phyloP scores from a whole-genome alignment of 176 grass and related monocot genomes.

The Rhynchospora pubera region DNA sequence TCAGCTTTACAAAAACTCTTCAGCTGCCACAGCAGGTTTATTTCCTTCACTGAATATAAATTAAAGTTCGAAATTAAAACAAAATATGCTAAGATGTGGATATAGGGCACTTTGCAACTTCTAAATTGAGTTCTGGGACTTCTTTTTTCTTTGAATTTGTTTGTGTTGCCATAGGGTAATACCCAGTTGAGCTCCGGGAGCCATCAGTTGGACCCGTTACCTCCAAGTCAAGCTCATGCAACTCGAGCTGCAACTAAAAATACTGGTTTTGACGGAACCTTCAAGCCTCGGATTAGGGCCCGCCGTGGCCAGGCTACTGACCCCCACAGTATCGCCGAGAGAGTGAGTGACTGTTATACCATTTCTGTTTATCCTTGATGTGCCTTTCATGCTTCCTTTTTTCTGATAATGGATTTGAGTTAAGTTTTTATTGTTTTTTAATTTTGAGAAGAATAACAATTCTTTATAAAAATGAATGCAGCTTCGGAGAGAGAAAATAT shows the following conservation, averaged over 20 bases:
- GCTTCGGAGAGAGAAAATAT: slow-evolving; percentile 77
- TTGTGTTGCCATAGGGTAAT: neutral
- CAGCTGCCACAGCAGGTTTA: slow-evolving; percentile 25
- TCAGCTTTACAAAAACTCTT: slow-evolving; percentile 31
- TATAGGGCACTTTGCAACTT: slow-evolving; percentile 24
- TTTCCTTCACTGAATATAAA: neutral
- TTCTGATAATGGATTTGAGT: neutral
- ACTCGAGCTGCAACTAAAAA: slow-evolving; percentile 14
- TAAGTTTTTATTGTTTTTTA: neutral
- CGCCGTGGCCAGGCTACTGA: slow-evolving; percentile 74
- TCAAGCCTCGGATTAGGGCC: slow-evolving; percentile 53
- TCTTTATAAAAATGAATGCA: slow-evolving; percentile 28
- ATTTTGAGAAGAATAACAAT: slow-evolving; percentile 13
- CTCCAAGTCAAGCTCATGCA: slow-evolving; percentile 29
- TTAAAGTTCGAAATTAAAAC: neutral
- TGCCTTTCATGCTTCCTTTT: neutral
- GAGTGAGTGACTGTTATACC: slow-evolving; percentile 32
- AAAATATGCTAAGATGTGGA: slow-evolving; percentile 13
- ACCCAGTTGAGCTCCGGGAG: neutral
- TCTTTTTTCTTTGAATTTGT: slow-evolving; percentile 6
- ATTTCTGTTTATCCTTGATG: neutral
- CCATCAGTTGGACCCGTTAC: slow-evolving; percentile 22
- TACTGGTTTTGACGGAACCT: slow-evolving; percentile 12
- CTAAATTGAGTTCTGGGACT: neutral
- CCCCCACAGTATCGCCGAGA: slow-evolving; percentile 84